phyloP scores from a whole-genome alignment of 2,329 filamentous ascomycete genomes.

The Penicillium sp. region DNA sequence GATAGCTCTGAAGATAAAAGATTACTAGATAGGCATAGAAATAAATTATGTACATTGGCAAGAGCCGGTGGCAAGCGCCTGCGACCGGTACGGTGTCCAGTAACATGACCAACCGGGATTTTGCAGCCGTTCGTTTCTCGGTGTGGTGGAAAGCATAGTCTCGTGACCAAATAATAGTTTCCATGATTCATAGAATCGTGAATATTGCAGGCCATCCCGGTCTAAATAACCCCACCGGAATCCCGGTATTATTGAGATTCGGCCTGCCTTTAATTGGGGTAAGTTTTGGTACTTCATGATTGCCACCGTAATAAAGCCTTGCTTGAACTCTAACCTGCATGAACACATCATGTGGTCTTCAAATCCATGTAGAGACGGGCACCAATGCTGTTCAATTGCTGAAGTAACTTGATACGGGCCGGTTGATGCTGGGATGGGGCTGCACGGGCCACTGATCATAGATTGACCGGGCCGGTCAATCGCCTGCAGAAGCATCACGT shows the following conservation, averaged over 20 bases:
- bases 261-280: background rate
- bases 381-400: background rate
- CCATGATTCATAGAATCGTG: background rate
- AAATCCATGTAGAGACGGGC: background rate
- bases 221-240: background rate
- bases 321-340: background rate
- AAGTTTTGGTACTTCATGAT: background rate
- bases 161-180: background rate
- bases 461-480: background rate
- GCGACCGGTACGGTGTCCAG: slow-evolving; percentile 22
- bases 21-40: background rate
- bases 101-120: slow-evolving; percentile 7
- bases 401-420: background rate
- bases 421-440: background rate
- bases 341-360: background rate
- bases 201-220: background rate
- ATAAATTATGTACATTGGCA: background rate
- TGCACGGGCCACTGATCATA: background rate
- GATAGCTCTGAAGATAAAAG: background rate
- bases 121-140: background rate
- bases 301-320: background rate
- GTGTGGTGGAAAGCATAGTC: background rate
- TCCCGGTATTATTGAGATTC: background rate
- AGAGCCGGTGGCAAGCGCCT: slow-evolving; percentile 28
- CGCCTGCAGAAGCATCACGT: background rate